Evolutionary conservation across 2,329 filamentous ascomycete species (phyloP), one percentile per base, ranked within the genome.

Genomic region (Cladosporium sp.): DNA sequence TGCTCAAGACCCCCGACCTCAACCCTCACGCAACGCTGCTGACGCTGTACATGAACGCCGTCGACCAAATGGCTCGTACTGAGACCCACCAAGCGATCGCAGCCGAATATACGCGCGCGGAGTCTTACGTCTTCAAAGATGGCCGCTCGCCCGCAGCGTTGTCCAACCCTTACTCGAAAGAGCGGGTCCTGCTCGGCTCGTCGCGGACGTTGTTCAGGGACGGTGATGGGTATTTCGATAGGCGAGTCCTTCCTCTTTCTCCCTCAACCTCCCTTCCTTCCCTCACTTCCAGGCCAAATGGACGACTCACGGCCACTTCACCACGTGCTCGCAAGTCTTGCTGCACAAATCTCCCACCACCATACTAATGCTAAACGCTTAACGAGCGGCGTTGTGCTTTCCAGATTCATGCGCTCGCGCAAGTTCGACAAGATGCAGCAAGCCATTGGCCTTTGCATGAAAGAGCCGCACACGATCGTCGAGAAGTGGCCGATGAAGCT

Each of bases 401-500:
- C 11, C 49, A 52, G 49, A 10, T 28, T 11, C 24, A 26, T 26
- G 24, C 49, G 49, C 49, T 14, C 28, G 49, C 24, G n/a, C n/a
- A 28, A 28, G 10, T 26, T 52, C 21, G n/a, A 18, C 8, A 21
- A 52, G 21, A 26, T 52, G 49, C n/a, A 18, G 49, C 15, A 12
- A 21, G 11, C 12, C 49, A 26, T 52, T 21, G 49, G 49, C n/a
- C 24, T 52, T 44, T 3, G 3, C 8, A n/a, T 24, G n/a, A 58
- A 58, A 12, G 18, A 36, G n/a, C 3, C 7, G 18, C 30, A 58
- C 32, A 38, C 54, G 30, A 38, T 58, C n/a, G 28, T 58, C 2
- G 54, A 55, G 26, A 55, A 55, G 24, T 55, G 51, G 51, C 51
- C 51, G 12, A 32, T n/a, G 51, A 55, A 28, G 18, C 10, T 55